These are phyloP conservation scores for Alternaria sp. DNA, from an alignment of 2,329 filamentous ascomycete genomes.

Conservation along the genomic window DNA sequence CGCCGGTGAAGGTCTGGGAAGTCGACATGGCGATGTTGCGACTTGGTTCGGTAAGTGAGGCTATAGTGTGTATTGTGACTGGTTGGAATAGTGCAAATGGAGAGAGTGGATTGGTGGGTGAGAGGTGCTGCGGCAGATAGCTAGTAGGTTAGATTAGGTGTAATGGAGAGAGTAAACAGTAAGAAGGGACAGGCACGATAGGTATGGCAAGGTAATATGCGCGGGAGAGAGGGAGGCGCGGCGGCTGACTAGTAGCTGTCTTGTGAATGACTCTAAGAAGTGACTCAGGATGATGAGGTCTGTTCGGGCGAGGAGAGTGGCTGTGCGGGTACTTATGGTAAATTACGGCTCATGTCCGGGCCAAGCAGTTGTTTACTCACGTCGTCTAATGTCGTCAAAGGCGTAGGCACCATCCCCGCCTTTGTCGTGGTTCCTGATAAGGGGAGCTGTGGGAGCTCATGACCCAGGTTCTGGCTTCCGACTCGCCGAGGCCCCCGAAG, in stretches of 20 bases:
- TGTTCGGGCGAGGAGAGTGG: constrained; percentile 35
- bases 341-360: constrained; percentile 30
- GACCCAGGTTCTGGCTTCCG: constrained; percentile 31
- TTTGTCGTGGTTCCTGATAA: constrained; percentile 40
- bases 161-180: constrained; percentile 19
- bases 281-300: constrained; percentile 44
- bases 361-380: constrained; percentile 29
- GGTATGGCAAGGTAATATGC: constrained; percentile 37
- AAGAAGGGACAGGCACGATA: constrained; percentile 19
- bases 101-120: constrained; percentile 1
- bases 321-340: constrained; percentile 38
- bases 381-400: constrained; percentile 41
- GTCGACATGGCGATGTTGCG: constrained; percentile 52
- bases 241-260: constrained; percentile 44
- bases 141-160: constrained; percentile 33
- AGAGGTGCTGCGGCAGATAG: constrained; percentile 9
- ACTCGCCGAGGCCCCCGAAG: constrained; percentile 44
- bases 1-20: constrained; percentile 59
- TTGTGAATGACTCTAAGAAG: constrained; percentile 46
- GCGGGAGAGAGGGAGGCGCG: constrained; percentile 37
- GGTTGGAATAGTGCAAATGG: neutral
- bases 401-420: constrained; percentile 37
- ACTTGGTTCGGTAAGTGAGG: constrained; percentile 17
- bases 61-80: constrained; percentile 4
- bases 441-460: constrained; percentile 35